A percentile compares a stretch with the other conserved stretches of the same genome.
Evolutionary conservation across 352 stramenopile species (phyloP).

Genomic region (Phytophthora capsici): DNA sequence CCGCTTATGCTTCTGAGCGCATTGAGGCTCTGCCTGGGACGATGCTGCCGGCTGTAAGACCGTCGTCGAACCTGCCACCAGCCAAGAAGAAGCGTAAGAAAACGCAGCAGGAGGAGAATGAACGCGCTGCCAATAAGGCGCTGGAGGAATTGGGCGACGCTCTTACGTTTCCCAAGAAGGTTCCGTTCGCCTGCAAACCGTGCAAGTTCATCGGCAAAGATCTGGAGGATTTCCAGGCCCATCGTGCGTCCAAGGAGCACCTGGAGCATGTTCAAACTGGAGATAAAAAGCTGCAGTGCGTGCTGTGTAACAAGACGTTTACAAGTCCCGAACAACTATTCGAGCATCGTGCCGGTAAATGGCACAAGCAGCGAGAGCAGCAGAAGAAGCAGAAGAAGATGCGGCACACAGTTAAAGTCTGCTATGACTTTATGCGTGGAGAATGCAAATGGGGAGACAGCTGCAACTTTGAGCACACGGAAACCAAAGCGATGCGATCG

Average conservation of each 20-base stretch:
- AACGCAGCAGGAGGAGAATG: slow-evolving; percentile 37
- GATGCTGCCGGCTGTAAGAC: slow-evolving; percentile 52
- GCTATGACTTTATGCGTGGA: slow-evolving; percentile 87
- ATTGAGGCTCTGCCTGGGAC: slow-evolving; percentile 67
- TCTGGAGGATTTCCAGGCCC: slow-evolving; percentile 67
- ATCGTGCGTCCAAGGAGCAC: slow-evolving; percentile 59
- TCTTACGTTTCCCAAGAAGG: slow-evolving; percentile 71
- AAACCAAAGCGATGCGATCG: slow-evolving; percentile 71
- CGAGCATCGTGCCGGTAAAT: slow-evolving; percentile 83
- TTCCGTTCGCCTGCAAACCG: slow-evolving; percentile 84
- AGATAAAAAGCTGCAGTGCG: slow-evolving; percentile 50
- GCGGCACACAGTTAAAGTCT: slow-evolving; percentile 73
- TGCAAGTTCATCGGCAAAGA: slow-evolving; percentile 82
- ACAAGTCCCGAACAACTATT: slow-evolving; percentile 76
- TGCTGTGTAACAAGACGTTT: slow-evolving; percentile 81
- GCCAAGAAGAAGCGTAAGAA: slow-evolving; percentile 54
- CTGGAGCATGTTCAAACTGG: slow-evolving; percentile 39
- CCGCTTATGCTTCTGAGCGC: slow-evolving; percentile 65
- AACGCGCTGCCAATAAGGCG: slow-evolving; percentile 32
- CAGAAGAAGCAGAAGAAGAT: slow-evolving; percentile 77
- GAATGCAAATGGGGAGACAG: slow-evolving; percentile 67
- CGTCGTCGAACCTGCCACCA: slow-evolving; percentile 27
- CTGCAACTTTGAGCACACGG: slow-evolving; percentile 75
- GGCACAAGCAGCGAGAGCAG: slow-evolving; percentile 78
- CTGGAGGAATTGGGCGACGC: slow-evolving; percentile 50